Percentiles rank a stretch among this genome's conserved stretches.
phyloP scores from a whole-genome alignment of 208 protist genomes.

The Leishmania gerbilli region DNA sequence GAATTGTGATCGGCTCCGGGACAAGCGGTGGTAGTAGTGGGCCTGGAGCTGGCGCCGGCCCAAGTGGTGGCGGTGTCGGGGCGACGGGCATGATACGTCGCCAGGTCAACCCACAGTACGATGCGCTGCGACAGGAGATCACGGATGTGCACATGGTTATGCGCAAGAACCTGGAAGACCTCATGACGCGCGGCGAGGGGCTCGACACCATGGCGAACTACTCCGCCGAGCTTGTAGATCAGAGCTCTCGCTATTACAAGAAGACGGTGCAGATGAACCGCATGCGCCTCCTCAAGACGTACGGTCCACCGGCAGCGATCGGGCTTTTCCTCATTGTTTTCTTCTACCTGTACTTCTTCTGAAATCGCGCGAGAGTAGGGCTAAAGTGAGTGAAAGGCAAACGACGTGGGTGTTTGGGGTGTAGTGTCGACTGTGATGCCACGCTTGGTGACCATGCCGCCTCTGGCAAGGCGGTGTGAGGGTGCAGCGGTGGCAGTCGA shows the following conservation, averaged over 20 bases:
- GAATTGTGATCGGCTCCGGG: conserved; percentile 37
- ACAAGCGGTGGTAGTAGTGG: conserved; percentile 8
- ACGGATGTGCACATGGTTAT: conserved; percentile 92
- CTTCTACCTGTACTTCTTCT: conserved; percentile 89
- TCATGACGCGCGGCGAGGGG: conserved; percentile 89
- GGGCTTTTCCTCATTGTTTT: conserved; percentile 63
- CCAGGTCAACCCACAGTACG: conserved; percentile 77
- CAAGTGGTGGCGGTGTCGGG: conserved; percentile 19
- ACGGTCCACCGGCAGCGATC: conserved; percentile 79
- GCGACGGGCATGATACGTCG: conserved; percentile 43
- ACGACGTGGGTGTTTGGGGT: neutral
- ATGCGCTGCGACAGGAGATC: conserved; percentile 79
- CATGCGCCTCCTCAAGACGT: conserved; percentile 85
- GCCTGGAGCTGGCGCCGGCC: conserved; percentile 12
- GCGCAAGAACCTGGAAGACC: conserved; percentile 89
- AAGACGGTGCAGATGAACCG: conserved; percentile 90
- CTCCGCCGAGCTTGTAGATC: conserved; percentile 76
- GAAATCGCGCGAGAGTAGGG: conserved; percentile 3
- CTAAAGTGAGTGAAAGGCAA: neutral
- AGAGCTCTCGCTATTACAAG: conserved; percentile 85
- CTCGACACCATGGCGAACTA: conserved; percentile 91
- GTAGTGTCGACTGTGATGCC: neutral
- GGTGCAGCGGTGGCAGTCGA: neutral
- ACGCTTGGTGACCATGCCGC: neutral
- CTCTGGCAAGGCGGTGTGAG: neutral